A percentile compares a stretch with the other conserved stretches of the same genome.
Evolutionary conservation across 305 asterid species (phyloP).

Genomic region (Fraxinus greggii): DNA sequence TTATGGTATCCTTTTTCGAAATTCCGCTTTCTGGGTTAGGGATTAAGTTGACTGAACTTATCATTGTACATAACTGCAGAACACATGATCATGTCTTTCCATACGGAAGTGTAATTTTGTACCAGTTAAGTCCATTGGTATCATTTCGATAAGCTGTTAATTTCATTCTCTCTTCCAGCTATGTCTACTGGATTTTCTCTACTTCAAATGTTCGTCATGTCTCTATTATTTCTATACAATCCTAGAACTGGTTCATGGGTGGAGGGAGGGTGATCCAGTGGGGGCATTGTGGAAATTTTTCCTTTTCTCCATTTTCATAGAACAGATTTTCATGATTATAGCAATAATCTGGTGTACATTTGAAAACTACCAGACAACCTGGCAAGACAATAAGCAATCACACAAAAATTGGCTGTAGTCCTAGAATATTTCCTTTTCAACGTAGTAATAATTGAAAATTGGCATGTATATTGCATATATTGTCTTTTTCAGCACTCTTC

Average conservation of each 20-base stretch:
- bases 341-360: neutral
- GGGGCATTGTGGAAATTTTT: neutral
- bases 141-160: neutral
- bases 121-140: neutral
- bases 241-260: neutral
- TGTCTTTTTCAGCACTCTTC: neutral
- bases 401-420: neutral
- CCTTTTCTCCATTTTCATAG: neutral
- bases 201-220: neutral
- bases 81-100: neutral
- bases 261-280: neutral
- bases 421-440: neutral
- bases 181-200: neutral
- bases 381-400: neutral
- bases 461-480: neutral
- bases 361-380: neutral
- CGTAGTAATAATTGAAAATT: neutral
- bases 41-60: neutral
- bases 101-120: neutral
- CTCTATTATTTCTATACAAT: neutral
- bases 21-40: constrained; percentile 2
- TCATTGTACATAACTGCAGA: neutral
- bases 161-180: neutral
- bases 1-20: neutral
- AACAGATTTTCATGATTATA: neutral